These are phyloP conservation scores for Paramyrothecium sp. DNA, from an alignment of 2,329 filamentous ascomycete genomes.

Conservation along the genomic window DNA sequence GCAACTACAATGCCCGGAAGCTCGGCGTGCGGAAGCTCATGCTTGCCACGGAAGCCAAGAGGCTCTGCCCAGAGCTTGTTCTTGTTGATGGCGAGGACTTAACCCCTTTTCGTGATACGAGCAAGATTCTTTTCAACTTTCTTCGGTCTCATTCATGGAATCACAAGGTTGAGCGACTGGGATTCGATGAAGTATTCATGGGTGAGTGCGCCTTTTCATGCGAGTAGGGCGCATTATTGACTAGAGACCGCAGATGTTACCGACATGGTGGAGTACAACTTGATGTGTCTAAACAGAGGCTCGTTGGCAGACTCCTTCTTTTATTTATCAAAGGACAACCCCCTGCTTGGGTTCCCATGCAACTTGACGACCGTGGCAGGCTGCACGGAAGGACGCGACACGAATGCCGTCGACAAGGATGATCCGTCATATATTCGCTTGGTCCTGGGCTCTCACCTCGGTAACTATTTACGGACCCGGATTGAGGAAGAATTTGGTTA, in stretches of 20 bases:
- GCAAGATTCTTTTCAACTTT: constrained; percentile 75
- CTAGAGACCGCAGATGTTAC: constrained; percentile 65
- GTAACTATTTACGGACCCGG: constrained; percentile 67
- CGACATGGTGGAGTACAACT: constrained; percentile 82
- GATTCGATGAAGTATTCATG: constrained; percentile 80
- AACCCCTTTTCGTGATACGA: constrained; percentile 79
- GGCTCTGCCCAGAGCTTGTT: constrained; percentile 77
- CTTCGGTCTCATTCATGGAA: constrained; percentile 76
- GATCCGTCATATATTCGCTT: constrained; percentile 57
- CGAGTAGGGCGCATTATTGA: not conserved
- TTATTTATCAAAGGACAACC: constrained; percentile 68
- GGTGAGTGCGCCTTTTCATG: constrained; percentile 24
- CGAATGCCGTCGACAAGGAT: constrained; percentile 17
- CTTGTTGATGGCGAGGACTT: constrained; percentile 86
- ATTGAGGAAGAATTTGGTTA: constrained; percentile 78
- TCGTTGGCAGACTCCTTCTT: constrained; percentile 74
- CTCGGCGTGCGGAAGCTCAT: constrained; percentile 79
- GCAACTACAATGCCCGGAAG: constrained; percentile 86
- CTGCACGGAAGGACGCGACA: constrained; percentile 39
- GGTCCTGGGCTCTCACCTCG: constrained; percentile 77
- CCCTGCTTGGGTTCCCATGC: constrained; percentile 76
- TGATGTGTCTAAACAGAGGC: constrained; percentile 65
- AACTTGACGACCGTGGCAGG: constrained; percentile 70
- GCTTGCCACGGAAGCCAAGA: constrained; percentile 77
- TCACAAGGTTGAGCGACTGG: constrained; percentile 73